Conservation (phyloP, 345 rosid species). For the Rhodamnia argentea region DNA sequence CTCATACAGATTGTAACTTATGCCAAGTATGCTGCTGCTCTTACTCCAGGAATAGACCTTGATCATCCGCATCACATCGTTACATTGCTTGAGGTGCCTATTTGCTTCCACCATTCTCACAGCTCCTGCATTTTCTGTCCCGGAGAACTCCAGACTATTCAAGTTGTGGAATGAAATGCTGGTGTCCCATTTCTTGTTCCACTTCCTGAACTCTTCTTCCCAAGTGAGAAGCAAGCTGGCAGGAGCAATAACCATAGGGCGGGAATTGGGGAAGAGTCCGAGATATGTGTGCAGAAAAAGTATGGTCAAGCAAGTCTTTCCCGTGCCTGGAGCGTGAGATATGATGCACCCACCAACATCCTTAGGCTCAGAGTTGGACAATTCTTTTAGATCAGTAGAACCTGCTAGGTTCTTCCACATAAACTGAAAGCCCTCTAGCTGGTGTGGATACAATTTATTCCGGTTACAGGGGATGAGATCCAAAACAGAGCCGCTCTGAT, state of each 20-base stretch:
- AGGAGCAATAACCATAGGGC: constrained; percentile 65
- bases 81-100: neutral
- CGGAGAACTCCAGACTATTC: constrained; percentile 30
- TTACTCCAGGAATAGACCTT: constrained; percentile 58
- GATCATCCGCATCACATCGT: constrained; percentile 19
- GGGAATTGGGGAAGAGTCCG: constrained; percentile 31
- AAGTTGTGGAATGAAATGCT: constrained; percentile 46
- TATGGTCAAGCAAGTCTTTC: constrained; percentile 62
- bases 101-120: neutral
- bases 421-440: constrained; percentile 70
- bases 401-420: constrained; percentile 70
- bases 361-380: constrained; percentile 5
- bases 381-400: constrained; percentile 28
- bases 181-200: constrained; percentile 54
- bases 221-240: constrained; percentile 61
- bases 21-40: constrained; percentile 34
- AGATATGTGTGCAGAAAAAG: constrained; percentile 48
- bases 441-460: constrained; percentile 47
- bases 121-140: constrained; percentile 27
- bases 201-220: constrained; percentile 66
- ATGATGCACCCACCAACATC: constrained; percentile 58
- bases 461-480: constrained; percentile 36
- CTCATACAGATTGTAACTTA: constrained; percentile 52
- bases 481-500: neutral
- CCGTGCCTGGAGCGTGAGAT: constrained; percentile 84